A percentile compares a stretch with the other conserved stretches of the same genome.
These are phyloP conservation scores for Talaromyces sp. DNA, from an alignment of 2,329 filamentous ascomycete species.

Conservation along the genomic window DNA sequence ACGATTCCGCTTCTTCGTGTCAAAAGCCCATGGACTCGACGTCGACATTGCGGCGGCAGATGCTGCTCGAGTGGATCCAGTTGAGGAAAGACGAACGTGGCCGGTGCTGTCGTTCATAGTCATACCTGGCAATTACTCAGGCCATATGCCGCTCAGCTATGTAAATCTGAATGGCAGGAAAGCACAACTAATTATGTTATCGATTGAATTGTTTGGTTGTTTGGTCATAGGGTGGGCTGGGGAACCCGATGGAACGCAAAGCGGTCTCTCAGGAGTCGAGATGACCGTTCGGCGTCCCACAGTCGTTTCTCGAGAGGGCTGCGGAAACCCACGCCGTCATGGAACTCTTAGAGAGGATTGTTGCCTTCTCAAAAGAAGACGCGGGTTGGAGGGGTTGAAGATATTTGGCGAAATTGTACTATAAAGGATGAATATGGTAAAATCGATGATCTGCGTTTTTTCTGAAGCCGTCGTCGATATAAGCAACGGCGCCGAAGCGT, in stretches of 20 bases:
- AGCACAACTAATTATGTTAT: neutral
- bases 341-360: neutral
- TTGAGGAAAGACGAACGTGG: slow-evolving; percentile 39
- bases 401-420: neutral
- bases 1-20: slow-evolving; percentile 41
- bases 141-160: slow-evolving; percentile 13
- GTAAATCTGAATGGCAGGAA: neutral
- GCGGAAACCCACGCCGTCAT: slow-evolving; percentile 21
- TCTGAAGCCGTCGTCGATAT: neutral
- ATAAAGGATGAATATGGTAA: neutral
- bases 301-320: slow-evolving; percentile 40
- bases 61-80: slow-evolving; percentile 33
- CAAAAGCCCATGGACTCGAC: slow-evolving; percentile 34
- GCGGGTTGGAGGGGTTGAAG: neutral
- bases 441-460: neutral
- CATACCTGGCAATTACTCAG: slow-evolving; percentile 31
- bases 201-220: neutral
- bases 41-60: slow-evolving; percentile 33
- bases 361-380: slow-evolving; percentile 15
- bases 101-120: slow-evolving; percentile 38
- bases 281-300: slow-evolving; percentile 51
- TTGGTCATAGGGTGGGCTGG: slow-evolving; percentile 33
- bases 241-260: slow-evolving; percentile 53
- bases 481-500: neutral
- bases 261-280: slow-evolving; percentile 48